Conservation (phyloP, 2,329 filamentous ascomycete species). For the Hirsutella rhossiliensis region DNA sequence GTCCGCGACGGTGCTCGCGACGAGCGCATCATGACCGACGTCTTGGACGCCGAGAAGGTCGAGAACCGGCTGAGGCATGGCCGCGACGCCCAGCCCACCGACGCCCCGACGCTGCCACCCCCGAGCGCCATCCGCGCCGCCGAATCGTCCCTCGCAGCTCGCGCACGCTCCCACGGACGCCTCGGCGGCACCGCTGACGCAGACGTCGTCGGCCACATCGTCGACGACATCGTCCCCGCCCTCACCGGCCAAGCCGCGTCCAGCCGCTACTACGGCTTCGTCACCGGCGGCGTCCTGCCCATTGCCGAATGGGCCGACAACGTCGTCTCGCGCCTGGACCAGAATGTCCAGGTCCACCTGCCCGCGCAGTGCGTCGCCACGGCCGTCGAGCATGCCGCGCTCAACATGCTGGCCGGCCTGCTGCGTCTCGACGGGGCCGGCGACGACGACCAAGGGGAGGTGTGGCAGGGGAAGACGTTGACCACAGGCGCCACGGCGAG, state of each 20-base stretch:
- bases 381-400: constrained; percentile 59
- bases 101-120: constrained; percentile 26
- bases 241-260: constrained; percentile 55
- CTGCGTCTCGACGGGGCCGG: constrained; percentile 49
- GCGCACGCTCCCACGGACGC: constrained; percentile 14
- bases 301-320: constrained; percentile 74
- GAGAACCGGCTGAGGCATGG: constrained; percentile 11
- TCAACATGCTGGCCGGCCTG: constrained; percentile 57
- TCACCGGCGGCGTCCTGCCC: constrained; percentile 71
- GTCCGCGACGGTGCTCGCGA: no score
- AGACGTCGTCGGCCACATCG: constrained; percentile 27
- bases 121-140: constrained; percentile 20
- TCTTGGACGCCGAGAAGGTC: neutral
- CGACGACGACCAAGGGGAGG: constrained; percentile 27
- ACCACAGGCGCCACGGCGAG: constrained; percentile 58
- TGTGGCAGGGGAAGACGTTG: constrained; percentile 43
- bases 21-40: neutral
- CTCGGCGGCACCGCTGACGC: constrained; percentile 13
- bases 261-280: constrained; percentile 74
- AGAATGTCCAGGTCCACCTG: constrained; percentile 76
- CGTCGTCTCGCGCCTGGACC: constrained; percentile 68
- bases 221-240: constrained; percentile 37
- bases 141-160: constrained; percentile 23
- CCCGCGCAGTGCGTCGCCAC: constrained; percentile 65
- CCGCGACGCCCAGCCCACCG: constrained; percentile 4